Evolutionary conservation across 371 early-diverging fungal genomes (phyloP), one percentile per base, ranked within the genome.

Genomic region (Parasitella parasitica): DNA sequence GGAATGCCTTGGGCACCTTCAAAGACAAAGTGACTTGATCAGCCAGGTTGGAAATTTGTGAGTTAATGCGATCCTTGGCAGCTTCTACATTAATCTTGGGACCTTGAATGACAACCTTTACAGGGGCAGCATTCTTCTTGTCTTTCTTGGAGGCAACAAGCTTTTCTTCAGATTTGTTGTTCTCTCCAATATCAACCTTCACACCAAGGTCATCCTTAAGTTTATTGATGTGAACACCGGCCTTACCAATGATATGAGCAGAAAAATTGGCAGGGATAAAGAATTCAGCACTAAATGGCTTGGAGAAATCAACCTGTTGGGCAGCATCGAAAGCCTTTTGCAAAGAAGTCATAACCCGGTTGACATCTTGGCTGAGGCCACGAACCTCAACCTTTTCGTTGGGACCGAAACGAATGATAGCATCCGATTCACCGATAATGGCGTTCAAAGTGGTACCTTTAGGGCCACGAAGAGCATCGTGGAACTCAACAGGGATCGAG

Each of bases 161-260:
- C 35, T 75, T 76, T 15, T 71, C 82, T 6, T 71, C 75, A 18
- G 67, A 66, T 24, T 48, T 62, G 18, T 70, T 75, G 24, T 70
- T 65, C 16, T 82, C 87, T 27, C 84, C 84, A 65, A 95, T 85
- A 61, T 93, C 91, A 63, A 96, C 77, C 58, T 83, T 86, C 49
- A 97, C 91, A 61, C 86, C 89, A 67, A 89, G 84, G 60, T 86
- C 85, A 30, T 91, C 89, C 67, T 87, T 90, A 54, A 94, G 67
- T 59, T 86, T 85, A 72, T 88, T 90, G 61, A 97, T 84, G 66
- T 87, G 85, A 67, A 87, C 82, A 63, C 94, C 94, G 18, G 88
- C 88, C 72, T 93, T 93, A 48, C 98, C 98, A 69, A 97, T 93
- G 34, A 97, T 78, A 46, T 92, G 90, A 7, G 94, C 86, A 34